Evolutionary conservation across 192 early-diverging fungal species (phyloP).

Genomic region (Geranomyces michiganensis): DNA sequence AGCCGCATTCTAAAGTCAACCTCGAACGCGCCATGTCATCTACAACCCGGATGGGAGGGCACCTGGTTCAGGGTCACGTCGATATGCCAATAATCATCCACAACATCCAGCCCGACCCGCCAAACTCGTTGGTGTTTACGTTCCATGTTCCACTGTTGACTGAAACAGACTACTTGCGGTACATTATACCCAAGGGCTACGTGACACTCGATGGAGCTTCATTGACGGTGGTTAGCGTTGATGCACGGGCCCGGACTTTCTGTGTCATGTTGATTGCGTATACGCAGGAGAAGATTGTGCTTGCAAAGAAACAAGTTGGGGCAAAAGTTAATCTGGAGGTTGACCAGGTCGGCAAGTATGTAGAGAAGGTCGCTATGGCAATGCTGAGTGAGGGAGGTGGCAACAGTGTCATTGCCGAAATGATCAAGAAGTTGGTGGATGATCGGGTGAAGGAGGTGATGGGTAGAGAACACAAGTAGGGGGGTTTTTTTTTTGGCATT

Average conservation of each 20-base stretch:
- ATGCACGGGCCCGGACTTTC: constrained; percentile 74
- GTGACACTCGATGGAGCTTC: constrained; percentile 93
- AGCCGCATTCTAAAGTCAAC: constrained; percentile 83
- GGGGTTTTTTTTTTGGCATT: too few relatives aligned
- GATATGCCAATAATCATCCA: constrained; percentile 81
- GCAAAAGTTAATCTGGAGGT: constrained; percentile 92
- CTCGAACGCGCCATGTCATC: constrained; percentile 92
- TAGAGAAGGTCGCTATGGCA: constrained; percentile 70
- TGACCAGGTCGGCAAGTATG: constrained; percentile 97
- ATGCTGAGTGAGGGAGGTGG: constrained; percentile 20
- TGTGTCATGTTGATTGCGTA: constrained; percentile 95
- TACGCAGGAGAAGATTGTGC: constrained; percentile 81
- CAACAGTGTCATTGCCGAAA: constrained; percentile 5
- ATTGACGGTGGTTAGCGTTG: constrained; percentile 89
- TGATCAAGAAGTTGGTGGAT: constrained; percentile 31
- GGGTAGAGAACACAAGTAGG: too few relatives aligned
- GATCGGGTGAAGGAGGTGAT: constrained; percentile 20
- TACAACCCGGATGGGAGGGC: constrained; percentile 90
- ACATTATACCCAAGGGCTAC: constrained; percentile 95
- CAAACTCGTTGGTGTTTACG: constrained; percentile 79
- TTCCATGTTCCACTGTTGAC: constrained; percentile 56
- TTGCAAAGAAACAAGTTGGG: constrained; percentile 73
- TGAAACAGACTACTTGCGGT: constrained; percentile 62
- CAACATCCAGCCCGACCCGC: constrained; percentile 77
- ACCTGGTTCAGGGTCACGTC: constrained; percentile 96